Evolutionary conservation across 768 basidiomycete genomes (phyloP).

Genomic region (Mycena epipterygia): DNA sequence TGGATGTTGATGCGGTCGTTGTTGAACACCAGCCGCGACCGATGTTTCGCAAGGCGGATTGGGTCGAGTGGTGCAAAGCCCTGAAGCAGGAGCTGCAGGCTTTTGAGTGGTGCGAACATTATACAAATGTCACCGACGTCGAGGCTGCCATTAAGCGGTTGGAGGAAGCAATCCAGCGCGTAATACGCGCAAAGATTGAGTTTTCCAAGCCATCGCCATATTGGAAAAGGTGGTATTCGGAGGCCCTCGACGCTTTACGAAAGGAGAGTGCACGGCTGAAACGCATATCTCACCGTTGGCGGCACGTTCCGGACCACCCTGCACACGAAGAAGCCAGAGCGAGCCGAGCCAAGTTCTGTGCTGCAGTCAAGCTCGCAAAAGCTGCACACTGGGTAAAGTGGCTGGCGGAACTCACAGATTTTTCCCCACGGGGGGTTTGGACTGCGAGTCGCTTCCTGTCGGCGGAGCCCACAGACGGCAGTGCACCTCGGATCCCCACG

Average conservation of each 20-base stretch:
- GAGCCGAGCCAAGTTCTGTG: constrained; percentile 12
- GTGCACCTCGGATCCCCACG: constrained; percentile 42
- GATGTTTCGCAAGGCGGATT: constrained; percentile 49
- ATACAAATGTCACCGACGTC: background rate
- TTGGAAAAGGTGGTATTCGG: constrained; percentile 50
- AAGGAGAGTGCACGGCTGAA: constrained; percentile 34
- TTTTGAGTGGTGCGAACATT: background rate
- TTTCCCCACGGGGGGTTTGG: background rate
- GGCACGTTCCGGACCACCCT: constrained; percentile 38
- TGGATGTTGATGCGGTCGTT: constrained; percentile 37
- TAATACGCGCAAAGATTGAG: constrained; percentile 37
- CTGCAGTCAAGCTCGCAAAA: constrained; percentile 40
- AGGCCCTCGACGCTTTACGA: constrained; percentile 40
- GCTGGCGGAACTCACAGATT: constrained; percentile 34
- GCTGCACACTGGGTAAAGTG: constrained; percentile 43
- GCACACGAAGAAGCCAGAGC: constrained; percentile 29
- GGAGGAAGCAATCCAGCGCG: constrained; percentile 29
- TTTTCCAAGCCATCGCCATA: constrained; percentile 34
- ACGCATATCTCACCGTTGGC: constrained; percentile 1
- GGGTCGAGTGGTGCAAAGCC: constrained; percentile 40
- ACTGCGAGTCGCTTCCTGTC: constrained; percentile 35
- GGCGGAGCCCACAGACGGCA: constrained; percentile 40
- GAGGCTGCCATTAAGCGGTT: constrained; percentile 15
- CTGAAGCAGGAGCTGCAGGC: background rate
- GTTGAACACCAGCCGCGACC: background rate